These are phyloP conservation scores for Schizosaccharomyces lindneri DNA, from an alignment of 805 yeast species.

Conservation along the genomic window DNA sequence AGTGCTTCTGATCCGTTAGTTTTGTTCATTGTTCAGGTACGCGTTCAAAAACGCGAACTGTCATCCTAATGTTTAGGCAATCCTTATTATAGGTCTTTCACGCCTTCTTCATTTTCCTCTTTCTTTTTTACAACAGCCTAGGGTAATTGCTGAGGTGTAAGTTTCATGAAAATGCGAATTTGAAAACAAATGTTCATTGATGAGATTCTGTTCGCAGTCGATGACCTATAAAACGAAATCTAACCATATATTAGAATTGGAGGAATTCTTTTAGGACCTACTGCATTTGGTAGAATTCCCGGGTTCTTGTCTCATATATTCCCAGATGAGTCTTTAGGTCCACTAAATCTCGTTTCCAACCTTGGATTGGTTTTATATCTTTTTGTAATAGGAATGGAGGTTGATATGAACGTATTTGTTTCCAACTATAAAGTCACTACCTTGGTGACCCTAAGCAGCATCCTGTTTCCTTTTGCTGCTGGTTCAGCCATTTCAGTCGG, in stretches of 20 bases:
- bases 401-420: conserved; percentile 38
- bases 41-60: not conserved
- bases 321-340: conserved; percentile 36
- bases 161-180: not conserved
- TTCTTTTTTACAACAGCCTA: conserved; percentile 40
- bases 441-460: conserved; percentile 42
- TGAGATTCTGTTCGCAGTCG: not conserved
- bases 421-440: conserved; percentile 37
- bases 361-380: conserved; percentile 50
- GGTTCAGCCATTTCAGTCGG: conserved; percentile 55
- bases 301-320: conserved; percentile 39
- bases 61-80: conserved; percentile 15
- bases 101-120: conserved; percentile 37
- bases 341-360: conserved; percentile 43
- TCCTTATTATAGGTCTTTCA: conserved; percentile 23
- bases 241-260: conserved; percentile 17
- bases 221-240: not conserved
- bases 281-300: conserved; percentile 50
- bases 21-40: conserved; percentile 31
- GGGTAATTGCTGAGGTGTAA: conserved; percentile 53
- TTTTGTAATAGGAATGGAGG: conserved; percentile 59
- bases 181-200: not conserved
- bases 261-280: conserved; percentile 53
- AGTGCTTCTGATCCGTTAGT: conserved; percentile 36
- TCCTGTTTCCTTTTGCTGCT: conserved; percentile 58